These are phyloP conservation scores for Ogataea degrootiae DNA, from an alignment of 805 yeast species.

Conservation along the genomic window DNA sequence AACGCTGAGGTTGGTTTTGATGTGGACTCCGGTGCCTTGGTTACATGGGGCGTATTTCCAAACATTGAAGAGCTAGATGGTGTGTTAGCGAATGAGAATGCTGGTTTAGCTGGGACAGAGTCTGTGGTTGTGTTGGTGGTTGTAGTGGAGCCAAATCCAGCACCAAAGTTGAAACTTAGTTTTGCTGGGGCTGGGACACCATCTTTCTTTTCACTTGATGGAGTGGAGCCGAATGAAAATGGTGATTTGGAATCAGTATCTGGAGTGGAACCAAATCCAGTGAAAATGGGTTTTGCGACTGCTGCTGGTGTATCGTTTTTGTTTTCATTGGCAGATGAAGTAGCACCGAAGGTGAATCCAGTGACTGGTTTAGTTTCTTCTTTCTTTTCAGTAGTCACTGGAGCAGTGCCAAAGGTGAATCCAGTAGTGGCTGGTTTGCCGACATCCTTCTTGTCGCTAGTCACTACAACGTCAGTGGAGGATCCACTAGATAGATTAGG, in stretches of 20 bases:
- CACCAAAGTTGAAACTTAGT: constrained; percentile 16
- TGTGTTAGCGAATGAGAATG: constrained; percentile 7
- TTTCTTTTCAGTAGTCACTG: not conserved
- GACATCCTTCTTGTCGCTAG: not conserved
- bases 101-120: not conserved
- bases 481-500: constrained; percentile 10
- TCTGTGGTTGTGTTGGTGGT: not conserved
- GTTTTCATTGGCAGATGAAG: not conserved
- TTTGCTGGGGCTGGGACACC: constrained; percentile 3
- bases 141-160: constrained; percentile 6
- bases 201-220: not conserved
- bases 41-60: not conserved
- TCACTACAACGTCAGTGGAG: constrained; percentile 1
- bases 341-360: constrained; percentile 9
- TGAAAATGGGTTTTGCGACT: constrained; percentile 1
- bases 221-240: constrained; percentile 7
- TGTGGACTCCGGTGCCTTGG: constrained; percentile 3
- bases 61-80: not conserved
- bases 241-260: constrained; percentile 7
- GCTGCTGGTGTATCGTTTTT: no score
- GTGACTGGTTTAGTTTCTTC: constrained; percentile 24
- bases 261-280: constrained; percentile 7
- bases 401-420: not conserved
- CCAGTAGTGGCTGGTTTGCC: not conserved
- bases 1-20: constrained; percentile 10